These are phyloP conservation scores for Glycine latifolia DNA, from an alignment of 306 rosid species.

Conservation along the genomic window DNA sequence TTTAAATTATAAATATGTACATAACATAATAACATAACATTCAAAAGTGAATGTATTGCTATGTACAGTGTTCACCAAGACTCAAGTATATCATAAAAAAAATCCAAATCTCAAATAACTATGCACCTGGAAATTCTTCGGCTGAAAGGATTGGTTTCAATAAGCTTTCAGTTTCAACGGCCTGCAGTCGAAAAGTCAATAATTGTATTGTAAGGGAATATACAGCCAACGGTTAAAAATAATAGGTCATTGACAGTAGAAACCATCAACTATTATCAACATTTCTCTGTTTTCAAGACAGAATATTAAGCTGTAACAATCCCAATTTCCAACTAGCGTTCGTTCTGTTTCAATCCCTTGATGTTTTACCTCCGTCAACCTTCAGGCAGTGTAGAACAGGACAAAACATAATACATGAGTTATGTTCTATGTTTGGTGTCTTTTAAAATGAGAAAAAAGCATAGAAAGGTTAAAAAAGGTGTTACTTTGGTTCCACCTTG, in stretches of 20 bases:
- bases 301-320: neutral
- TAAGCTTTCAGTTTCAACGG: constrained; percentile 85
- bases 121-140: constrained; percentile 83
- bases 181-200: constrained; percentile 58
- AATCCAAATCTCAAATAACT: neutral
- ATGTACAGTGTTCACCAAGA: neutral
- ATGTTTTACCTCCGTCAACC: neutral
- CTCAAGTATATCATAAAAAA: constrained; percentile 3
- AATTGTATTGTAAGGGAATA: neutral
- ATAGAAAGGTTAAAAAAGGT: neutral
- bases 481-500: too few relatives aligned
- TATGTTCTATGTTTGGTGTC: neutral
- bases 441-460: neutral
- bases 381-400: neutral
- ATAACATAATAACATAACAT: neutral
- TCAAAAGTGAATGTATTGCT: constrained; percentile 10
- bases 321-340: constrained; percentile 6
- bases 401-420: neutral
- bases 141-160: constrained; percentile 76
- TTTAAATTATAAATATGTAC: constrained; percentile 1
- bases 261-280: neutral
- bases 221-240: neutral
- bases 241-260: neutral
- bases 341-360: neutral
- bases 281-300: neutral